Evolutionary conservation across 2,329 filamentous ascomycete genomes (phyloP), one percentile per base, ranked within the genome.

Genomic region (Arthrobotrys sphaeroides): DNA sequence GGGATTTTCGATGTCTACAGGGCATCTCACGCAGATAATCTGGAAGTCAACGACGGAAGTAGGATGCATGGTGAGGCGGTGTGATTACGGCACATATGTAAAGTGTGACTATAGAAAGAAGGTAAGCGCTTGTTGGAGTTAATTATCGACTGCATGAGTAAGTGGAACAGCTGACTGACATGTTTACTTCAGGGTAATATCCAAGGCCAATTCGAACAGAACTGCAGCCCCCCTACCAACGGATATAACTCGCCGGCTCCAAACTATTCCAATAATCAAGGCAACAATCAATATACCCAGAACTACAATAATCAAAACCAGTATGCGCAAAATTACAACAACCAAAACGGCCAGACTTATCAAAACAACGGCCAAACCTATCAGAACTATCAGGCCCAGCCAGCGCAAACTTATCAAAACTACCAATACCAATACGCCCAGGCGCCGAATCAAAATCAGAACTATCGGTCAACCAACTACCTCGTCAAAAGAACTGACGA

Each of bases 11-110:
- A 36, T n/a, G 3, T 33, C 61, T 13, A 76, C 64, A 0, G 73
- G 65, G 18, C 73, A 76, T 16, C 18, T 70, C 16, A 76, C 73
- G 3, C 55, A 62, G 42, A 70, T 76, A 40, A 40, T 76, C 0
- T 76, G 73, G 73, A 76, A 70, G 59, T 22, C 9, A 1, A 76
- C 65, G 1, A 70, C 55, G 13, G 42, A 66, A 9, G 51, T 76
- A 6, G 73, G 73, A 2, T 76, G 73, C 22, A 47, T 45, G 20
- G 61, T 65, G 0, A 26, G 57, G 18, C 68, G 64, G 18, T 68
- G 62, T n/a, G n/a, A 36, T 12, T 53, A 31, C 42, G 53, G 61
- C 0, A 68, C 38, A 5, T 64, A 57, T 18, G 45, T 75, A 6
- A 75, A 75, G 55, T 75, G 70, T 28, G 61, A 75, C 28, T 75